Evolutionary conservation across 352 stramenopile genomes (phyloP).

Genomic region (Pythium vanterpoolii): DNA sequence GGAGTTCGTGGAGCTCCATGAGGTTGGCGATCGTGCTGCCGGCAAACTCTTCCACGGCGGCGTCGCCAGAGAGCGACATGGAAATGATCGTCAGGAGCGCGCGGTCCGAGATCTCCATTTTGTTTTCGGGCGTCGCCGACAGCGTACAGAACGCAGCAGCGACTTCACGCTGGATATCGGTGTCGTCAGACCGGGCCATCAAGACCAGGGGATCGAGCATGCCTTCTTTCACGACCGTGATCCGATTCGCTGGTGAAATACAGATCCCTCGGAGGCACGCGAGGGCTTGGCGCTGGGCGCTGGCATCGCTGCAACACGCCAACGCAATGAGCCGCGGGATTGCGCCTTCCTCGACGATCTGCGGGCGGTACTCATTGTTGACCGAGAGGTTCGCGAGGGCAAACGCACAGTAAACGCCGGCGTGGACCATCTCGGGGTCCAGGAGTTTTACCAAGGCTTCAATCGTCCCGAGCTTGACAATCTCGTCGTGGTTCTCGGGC

Average conservation of each 20-base stretch:
- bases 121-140: slow-evolving; percentile 94
- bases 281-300: slow-evolving; percentile 91
- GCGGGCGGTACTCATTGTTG: slow-evolving; percentile 90
- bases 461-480: slow-evolving; percentile 90
- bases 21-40: slow-evolving; percentile 95
- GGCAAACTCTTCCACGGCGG: slow-evolving; percentile 89
- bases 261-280: slow-evolving; percentile 92
- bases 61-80: slow-evolving; percentile 91
- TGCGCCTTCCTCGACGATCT: slow-evolving; percentile 92
- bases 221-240: slow-evolving; percentile 90
- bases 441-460: slow-evolving; percentile 90
- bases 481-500: slow-evolving; percentile 93
- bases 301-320: slow-evolving; percentile 93
- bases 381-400: slow-evolving; percentile 93
- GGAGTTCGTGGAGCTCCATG: slow-evolving; percentile 92
- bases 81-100: slow-evolving; percentile 94
- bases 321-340: slow-evolving; percentile 93
- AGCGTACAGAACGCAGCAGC: slow-evolving; percentile 93
- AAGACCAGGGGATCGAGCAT: slow-evolving; percentile 95
- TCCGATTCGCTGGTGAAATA: slow-evolving; percentile 88
- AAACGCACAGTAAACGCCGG: slow-evolving; percentile 91
- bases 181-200: slow-evolving; percentile 92
- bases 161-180: slow-evolving; percentile 91
- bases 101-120: slow-evolving; percentile 93
- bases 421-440: slow-evolving; percentile 84